Percentiles rank a stretch among this genome's conserved stretches.
Conservation (phyloP, 352 stramenopile species). For the Paralagenidium karlingii region DNA sequence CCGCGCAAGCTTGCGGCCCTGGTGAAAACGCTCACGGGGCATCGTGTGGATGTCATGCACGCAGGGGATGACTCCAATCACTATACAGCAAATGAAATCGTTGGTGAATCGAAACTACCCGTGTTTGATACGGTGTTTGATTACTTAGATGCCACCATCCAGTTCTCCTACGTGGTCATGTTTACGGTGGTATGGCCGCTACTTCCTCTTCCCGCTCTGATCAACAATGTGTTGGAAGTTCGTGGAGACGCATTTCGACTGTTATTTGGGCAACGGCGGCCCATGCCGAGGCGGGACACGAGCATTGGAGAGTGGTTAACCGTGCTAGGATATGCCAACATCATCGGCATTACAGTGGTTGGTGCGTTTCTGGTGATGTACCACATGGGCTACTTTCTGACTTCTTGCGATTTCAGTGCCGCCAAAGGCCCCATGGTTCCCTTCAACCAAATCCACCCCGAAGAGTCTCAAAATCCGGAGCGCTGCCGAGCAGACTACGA, state of each 20-base stretch:
- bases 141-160: constrained; percentile 11
- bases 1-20: constrained; percentile 3
- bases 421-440: constrained; percentile 60
- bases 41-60: constrained; percentile 5
- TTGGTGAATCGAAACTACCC: constrained; percentile 8
- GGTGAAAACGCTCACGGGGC: constrained; percentile 3
- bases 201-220: constrained; percentile 9
- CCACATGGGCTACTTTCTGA: constrained; percentile 71
- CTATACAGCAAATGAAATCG: constrained; percentile 9
- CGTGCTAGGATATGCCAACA: constrained; percentile 76
- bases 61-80: constrained; percentile 8
- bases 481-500: constrained; percentile 33
- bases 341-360: constrained; percentile 73
- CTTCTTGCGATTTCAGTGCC: constrained; percentile 64
- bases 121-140: constrained; percentile 10
- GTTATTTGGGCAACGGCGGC: constrained; percentile 7
- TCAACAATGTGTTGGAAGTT: constrained; percentile 10
- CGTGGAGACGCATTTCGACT: constrained; percentile 8
- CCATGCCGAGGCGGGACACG: constrained; percentile 5
- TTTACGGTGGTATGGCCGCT: constrained; percentile 14
- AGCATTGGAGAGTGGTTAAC: constrained; percentile 33
- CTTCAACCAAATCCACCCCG: constrained; percentile 37
- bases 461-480: constrained; percentile 14
- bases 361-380: constrained; percentile 72
- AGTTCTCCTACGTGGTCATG: constrained; percentile 15